phyloP scores from a whole-genome alignment of 1,284 basidiomycete genomes.

The Pseudozyma pruni region DNA sequence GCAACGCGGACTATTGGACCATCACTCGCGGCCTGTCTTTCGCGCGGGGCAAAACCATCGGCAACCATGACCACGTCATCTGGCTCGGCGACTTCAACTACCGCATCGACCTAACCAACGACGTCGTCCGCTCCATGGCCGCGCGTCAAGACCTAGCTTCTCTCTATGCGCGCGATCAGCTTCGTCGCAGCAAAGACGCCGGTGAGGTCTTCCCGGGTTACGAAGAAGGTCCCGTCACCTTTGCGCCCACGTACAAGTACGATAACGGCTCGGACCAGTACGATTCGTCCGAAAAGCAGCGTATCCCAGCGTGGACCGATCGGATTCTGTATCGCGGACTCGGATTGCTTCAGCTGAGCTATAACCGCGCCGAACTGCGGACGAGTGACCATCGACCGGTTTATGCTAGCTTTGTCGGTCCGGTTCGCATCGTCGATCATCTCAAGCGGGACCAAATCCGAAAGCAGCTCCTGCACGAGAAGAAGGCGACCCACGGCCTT shows the following conservation, averaged over 20 bases:
- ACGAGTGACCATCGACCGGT: constrained; percentile 96
- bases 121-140: constrained; percentile 74
- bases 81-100: constrained; percentile 97
- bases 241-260: constrained; percentile 89
- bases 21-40: constrained; percentile 86
- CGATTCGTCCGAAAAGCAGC: constrained; percentile 94
- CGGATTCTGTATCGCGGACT: constrained; percentile 77
- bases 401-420: constrained; percentile 82
- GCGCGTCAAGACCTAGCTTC: constrained; percentile 75
- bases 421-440: constrained; percentile 81
- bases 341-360: constrained; percentile 63
- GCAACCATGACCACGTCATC: constrained; percentile 85
- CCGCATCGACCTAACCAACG: constrained; percentile 86
- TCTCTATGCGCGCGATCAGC: constrained; percentile 78
- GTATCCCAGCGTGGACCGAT: constrained; percentile 91
- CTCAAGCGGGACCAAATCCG: constrained; percentile 78
- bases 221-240: constrained; percentile 85
- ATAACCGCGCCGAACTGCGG: constrained; percentile 78
- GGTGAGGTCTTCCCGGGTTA: constrained; percentile 80
- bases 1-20: constrained; percentile 91
- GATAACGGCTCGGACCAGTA: constrained; percentile 81
- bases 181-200: constrained; percentile 36
- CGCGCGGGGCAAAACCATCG: constrained; percentile 85
- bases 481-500: constrained; percentile 29
- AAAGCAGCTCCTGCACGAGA: constrained; percentile 70